Conservation (phyloP, 2,329 filamentous ascomycete genomes). For the Aotearoamyces nothofagi region DNA sequence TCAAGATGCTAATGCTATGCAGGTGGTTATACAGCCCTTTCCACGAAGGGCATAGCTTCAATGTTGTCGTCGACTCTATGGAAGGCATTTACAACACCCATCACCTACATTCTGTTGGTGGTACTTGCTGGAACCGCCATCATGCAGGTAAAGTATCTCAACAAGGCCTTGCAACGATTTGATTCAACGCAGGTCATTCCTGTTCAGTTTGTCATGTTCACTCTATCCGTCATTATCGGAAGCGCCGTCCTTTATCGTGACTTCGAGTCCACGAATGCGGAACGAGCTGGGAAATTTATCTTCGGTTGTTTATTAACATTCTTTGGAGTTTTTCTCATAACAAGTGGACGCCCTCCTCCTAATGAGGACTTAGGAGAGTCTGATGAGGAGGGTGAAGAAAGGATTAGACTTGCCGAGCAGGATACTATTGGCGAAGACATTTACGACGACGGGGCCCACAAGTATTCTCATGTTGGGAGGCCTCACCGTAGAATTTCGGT, state of each 20-base stretch:
- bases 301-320: constrained; percentile 88
- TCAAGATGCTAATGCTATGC: constrained; percentile 5
- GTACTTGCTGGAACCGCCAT: constrained; percentile 73
- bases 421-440: constrained; percentile 17
- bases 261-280: constrained; percentile 66
- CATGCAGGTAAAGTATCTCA: constrained; percentile 96
- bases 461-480: too few relatives aligned
- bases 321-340: constrained; percentile 93
- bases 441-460: constrained; percentile 3
- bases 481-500: too few relatives aligned
- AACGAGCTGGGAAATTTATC: constrained; percentile 70
- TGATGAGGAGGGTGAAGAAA: constrained; percentile 48
- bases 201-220: constrained; percentile 94
- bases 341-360: constrained; percentile 54
- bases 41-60: constrained; percentile 92
- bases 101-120: constrained; percentile 74
- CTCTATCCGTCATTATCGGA: constrained; percentile 84
- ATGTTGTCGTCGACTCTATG: constrained; percentile 84
- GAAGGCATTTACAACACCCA: constrained; percentile 77
- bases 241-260: constrained; percentile 89
- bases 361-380: constrained; percentile 46
- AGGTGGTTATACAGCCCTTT: constrained; percentile 92
- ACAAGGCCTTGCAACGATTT: constrained; percentile 78
- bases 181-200: constrained; percentile 97
- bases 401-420: constrained; percentile 42